Percentiles rank a stretch among this genome's conserved stretches.
phyloP scores from a whole-genome alignment of 23 red algal genomes.

The Chondrus crispus region DNA sequence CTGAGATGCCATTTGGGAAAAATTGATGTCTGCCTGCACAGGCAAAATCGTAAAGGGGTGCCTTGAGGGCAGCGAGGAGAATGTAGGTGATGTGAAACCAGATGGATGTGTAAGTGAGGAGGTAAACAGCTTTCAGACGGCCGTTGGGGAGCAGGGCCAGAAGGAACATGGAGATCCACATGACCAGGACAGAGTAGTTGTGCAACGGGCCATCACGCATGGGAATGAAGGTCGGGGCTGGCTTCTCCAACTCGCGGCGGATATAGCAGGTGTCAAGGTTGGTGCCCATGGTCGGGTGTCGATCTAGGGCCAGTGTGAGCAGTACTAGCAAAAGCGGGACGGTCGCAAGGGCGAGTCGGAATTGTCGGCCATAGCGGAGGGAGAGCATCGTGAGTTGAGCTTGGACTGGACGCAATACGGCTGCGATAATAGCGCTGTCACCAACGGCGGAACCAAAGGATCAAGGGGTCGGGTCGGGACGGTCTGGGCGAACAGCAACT shows the following conservation, averaged over 20 bases:
- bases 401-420: too few relatives aligned
- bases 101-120: slow-evolving; percentile 54
- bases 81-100: slow-evolving; percentile 92
- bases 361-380: not conserved
- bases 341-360: not conserved
- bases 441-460: too few relatives aligned
- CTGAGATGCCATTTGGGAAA: slow-evolving; percentile 82
- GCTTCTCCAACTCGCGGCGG: slow-evolving; percentile 20
- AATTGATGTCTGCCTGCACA: slow-evolving; percentile 52
- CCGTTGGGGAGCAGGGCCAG: slow-evolving; percentile 41
- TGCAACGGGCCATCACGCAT: slow-evolving; percentile 60
- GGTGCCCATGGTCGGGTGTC: not conserved
- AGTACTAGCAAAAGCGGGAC: not conserved
- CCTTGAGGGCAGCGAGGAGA: slow-evolving; percentile 57
- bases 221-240: slow-evolving; percentile 52
- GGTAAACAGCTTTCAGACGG: slow-evolving; percentile 41
- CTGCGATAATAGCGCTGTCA: too few relatives aligned
- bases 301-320: not conserved
- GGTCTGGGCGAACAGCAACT: too few relatives aligned
- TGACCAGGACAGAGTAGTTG: slow-evolving; percentile 63
- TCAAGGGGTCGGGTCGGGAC: too few relatives aligned
- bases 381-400: not conserved
- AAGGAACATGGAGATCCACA: slow-evolving; percentile 70
- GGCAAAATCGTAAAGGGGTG: slow-evolving; percentile 60
- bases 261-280: slow-evolving; percentile 58